Evolutionary conservation across 441 rosid species (phyloP), one percentile per base, ranked within the genome.

Genomic region (Bocquillonia castaneifolia): DNA sequence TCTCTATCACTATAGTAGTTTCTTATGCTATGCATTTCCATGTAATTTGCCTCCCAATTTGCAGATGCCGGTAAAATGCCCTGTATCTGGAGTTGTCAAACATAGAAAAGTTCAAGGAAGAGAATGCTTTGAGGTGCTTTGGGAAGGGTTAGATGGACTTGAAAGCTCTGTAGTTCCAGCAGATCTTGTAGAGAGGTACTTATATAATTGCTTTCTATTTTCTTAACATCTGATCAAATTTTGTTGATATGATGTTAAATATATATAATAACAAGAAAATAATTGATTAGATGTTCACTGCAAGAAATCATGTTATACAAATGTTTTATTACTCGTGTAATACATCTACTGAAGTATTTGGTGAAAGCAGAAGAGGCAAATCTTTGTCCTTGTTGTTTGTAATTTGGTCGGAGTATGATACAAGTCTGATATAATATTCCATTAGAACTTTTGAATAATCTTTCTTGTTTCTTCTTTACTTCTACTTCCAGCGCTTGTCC

Each of bases 101-200:
- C 78, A 50, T 20, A 80, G 92, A 64, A 90, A 82, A 86, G 78
- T 82, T 65, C 87, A 76, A 52, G 90, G 96, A 71, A 82, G 68
- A 70, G 94, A 90, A 62, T 85, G 89, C 78, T 90, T 83, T 72
- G 96, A 88, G 87, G 91, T 94, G 56, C 66, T 71, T 31, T 91
- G 96, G 97, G 86, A 82, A 74, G 84, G 80, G 54, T 55, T 80
- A 5, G 82, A 83, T 32, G 91, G 96, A 58, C 82, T 83, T 72
- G 75, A 80, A 74, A 80, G 86, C 36, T 85, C 93, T 34, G 74
- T 84, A 69, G 90, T 91, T 72, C 87, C 93, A 64, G 88, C 91
- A 47, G 91, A 88, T 83, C 93, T 89, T 54, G 55, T 91, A 48
- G 83, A 83, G 70, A 89, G 95, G 99, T 93, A 82, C 68, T 40